Evolutionary conservation across 441 rosid genomes (phyloP).

Genomic region (Populus hybrid): DNA sequence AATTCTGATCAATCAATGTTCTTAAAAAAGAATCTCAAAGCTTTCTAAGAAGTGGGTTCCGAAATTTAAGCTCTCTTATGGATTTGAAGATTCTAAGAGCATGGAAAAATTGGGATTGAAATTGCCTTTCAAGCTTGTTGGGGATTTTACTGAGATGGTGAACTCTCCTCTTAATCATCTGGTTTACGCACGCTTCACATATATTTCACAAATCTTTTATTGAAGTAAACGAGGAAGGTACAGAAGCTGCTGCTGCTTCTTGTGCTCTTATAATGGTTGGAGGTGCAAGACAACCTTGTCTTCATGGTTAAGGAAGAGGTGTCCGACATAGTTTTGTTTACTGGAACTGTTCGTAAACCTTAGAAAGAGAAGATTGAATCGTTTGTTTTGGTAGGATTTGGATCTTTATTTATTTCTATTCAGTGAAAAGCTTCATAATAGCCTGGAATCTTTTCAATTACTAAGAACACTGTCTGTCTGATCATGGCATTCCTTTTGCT

Average conservation of each 20-base stretch:
- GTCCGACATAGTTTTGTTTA: neutral
- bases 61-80: neutral
- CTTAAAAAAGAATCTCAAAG: neutral
- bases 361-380: neutral
- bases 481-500: too few relatives aligned
- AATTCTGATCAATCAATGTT: neutral
- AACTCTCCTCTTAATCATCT: neutral
- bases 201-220: neutral
- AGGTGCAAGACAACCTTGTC: too few relatives aligned
- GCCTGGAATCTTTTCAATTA: too few relatives aligned
- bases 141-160: neutral
- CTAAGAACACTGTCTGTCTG: too few relatives aligned
- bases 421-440: too few relatives aligned
- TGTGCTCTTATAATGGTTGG: too few relatives aligned
- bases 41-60: neutral
- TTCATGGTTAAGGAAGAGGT: neutral
- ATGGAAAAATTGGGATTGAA: neutral
- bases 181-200: neutral
- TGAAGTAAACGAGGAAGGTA: slow-evolving; percentile 3
- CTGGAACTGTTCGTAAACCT: slow-evolving; percentile 4
- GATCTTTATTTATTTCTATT: too few relatives aligned
- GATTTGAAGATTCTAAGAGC: neutral
- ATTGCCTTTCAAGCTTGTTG: neutral
- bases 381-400: neutral
- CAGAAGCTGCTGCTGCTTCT: slow-evolving; percentile 9